phyloP scores from a whole-genome alignment of 2,329 filamentous ascomycete genomes.

The Ascochyta koolunga region DNA sequence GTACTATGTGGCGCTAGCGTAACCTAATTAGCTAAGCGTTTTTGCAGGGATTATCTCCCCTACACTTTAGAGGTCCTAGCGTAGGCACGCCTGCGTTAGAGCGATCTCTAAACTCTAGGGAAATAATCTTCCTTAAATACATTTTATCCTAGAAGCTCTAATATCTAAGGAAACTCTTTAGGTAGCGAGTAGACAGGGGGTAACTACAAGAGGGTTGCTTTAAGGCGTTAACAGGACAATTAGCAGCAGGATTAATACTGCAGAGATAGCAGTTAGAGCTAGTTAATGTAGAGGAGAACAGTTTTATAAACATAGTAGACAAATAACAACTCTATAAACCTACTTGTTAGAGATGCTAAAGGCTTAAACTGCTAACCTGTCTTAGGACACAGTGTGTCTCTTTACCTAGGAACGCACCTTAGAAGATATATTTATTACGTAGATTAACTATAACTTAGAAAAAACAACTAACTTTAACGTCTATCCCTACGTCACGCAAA shows the following conservation, averaged over 20 bases:
- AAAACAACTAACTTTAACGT: too few species aligned
- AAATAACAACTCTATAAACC: too few species aligned
- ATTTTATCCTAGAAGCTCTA: not conserved
- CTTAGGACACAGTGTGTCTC: too few species aligned
- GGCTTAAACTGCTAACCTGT: too few species aligned
- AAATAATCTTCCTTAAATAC: not conserved
- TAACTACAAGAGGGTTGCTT: slow-evolving; percentile 10
- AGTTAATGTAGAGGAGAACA: not conserved
- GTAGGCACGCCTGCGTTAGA: not conserved
- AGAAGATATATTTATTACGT: too few species aligned
- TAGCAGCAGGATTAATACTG: slow-evolving; percentile 13
- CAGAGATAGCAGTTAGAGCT: slow-evolving; percentile 3
- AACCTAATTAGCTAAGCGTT: too few species aligned
- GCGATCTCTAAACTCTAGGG: not conserved
- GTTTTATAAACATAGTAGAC: not conserved
- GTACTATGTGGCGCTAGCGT: too few species aligned
- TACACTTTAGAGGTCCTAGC: not conserved
- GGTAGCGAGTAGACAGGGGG: slow-evolving; percentile 11
- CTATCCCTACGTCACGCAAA: too few species aligned
- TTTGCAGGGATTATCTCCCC: not conserved
- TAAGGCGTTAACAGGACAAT: slow-evolving; percentile 16
- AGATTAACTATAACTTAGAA: too few species aligned
- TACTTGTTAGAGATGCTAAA: too few species aligned
- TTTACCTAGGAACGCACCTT: too few species aligned
- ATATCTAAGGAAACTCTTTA: not conserved